Evolutionary conservation across 495 filamentous ascomycete species (phyloP).

Genomic region (Xylaria flabelliformis): DNA sequence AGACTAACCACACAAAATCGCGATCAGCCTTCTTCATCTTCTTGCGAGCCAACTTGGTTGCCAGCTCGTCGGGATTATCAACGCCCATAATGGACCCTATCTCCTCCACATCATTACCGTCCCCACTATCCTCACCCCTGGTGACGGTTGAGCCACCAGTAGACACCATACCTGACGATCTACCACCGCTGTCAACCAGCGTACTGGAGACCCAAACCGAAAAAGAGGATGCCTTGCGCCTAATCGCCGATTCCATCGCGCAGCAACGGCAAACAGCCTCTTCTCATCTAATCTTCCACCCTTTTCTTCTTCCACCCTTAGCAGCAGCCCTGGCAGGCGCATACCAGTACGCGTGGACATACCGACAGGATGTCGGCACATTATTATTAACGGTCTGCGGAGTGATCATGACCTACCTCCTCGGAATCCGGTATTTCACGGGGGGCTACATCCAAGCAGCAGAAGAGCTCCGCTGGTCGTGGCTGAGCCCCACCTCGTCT

Average conservation of each 20-base stretch:
- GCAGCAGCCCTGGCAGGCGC: slow-evolving; percentile 35
- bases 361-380: slow-evolving; percentile 43
- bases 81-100: slow-evolving; percentile 51
- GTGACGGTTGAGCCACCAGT: slow-evolving; percentile 32
- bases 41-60: slow-evolving; percentile 61
- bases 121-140: slow-evolving; percentile 42
- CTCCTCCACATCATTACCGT: slow-evolving; percentile 37
- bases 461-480: slow-evolving; percentile 47
- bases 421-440: slow-evolving; percentile 50
- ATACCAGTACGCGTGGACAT: slow-evolving; percentile 46
- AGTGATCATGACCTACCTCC: slow-evolving; percentile 48
- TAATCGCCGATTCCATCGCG: slow-evolving; percentile 54
- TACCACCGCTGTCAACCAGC: slow-evolving; percentile 50
- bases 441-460: slow-evolving; percentile 49
- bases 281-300: slow-evolving; percentile 47
- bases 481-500: slow-evolving; percentile 35
- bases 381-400: slow-evolving; percentile 42
- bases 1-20: slow-evolving; percentile 30
- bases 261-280: slow-evolving; percentile 54
- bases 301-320: slow-evolving; percentile 44
- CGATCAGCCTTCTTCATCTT: slow-evolving; percentile 61
- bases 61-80: slow-evolving; percentile 53
- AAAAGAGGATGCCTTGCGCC: slow-evolving; percentile 50
- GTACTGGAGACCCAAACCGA: slow-evolving; percentile 42
- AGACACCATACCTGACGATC: slow-evolving; percentile 40